A percentile compares a stretch with the other conserved stretches of the same genome.
These are phyloP conservation scores for Aspergillus piperis DNA, from an alignment of 2,329 filamentous ascomycete species.

Conservation along the genomic window DNA sequence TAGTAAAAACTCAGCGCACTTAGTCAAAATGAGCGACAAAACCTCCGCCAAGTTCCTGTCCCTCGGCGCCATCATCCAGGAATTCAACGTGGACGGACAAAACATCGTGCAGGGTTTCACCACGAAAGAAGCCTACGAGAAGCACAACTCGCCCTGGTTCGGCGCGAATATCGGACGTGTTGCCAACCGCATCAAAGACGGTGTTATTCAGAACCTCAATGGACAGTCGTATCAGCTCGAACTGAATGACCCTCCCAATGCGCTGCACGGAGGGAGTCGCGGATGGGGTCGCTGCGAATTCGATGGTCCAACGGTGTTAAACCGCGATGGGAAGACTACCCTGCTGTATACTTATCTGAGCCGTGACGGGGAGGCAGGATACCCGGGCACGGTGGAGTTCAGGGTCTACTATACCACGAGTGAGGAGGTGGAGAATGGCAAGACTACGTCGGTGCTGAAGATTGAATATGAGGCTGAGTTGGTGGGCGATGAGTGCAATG, in stretches of 20 bases:
- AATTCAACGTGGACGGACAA: slow-evolving; percentile 71
- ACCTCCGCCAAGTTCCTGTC: slow-evolving; percentile 42
- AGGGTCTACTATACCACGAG: slow-evolving; percentile 77
- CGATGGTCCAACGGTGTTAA: slow-evolving; percentile 58
- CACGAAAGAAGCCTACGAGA: slow-evolving; percentile 70
- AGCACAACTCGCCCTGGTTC: slow-evolving; percentile 77
- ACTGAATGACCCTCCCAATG: slow-evolving; percentile 76
- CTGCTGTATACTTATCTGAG: slow-evolving; percentile 67
- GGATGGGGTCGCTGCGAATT: slow-evolving; percentile 61
- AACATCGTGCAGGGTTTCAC: slow-evolving; percentile 92
- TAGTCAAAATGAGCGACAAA: slow-evolving; percentile 14
- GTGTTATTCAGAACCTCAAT: slow-evolving; percentile 72
- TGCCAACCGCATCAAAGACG: slow-evolving; percentile 77
- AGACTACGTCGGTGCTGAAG: slow-evolving; percentile 70
- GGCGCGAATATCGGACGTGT: slow-evolving; percentile 88
- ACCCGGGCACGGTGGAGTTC: slow-evolving; percentile 79
- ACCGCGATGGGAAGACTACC: slow-evolving; percentile 62
- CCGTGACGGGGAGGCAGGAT: slow-evolving; percentile 83
- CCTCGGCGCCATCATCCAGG: slow-evolving; percentile 57
- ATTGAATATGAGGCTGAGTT: slow-evolving; percentile 91
- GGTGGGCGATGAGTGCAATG: slow-evolving; percentile 72
- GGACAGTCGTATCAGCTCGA: slow-evolving; percentile 67
- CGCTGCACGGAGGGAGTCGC: slow-evolving; percentile 68
- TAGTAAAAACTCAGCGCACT: background rate
- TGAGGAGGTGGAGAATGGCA: slow-evolving; percentile 61